These are phyloP conservation scores for Rhamnella rubrinervis DNA, from an alignment of 331 rosid genomes.

Conservation along the genomic window DNA sequence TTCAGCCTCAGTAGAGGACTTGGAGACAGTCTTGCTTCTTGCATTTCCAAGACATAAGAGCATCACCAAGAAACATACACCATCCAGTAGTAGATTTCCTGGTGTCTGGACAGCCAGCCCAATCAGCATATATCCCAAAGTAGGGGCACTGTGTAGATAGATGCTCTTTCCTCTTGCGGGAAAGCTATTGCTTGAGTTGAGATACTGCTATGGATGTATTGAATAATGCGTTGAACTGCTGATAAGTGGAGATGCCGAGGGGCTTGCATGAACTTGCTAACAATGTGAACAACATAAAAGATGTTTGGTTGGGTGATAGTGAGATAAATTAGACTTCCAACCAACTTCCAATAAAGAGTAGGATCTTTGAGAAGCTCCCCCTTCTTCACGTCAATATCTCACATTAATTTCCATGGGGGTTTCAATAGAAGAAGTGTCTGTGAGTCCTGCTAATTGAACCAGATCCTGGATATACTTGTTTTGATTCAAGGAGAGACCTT, in stretches of 20 bases:
- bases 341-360: not conserved
- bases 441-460: not conserved
- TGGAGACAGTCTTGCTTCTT: too few species aligned
- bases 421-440: not conserved
- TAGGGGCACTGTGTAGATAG: too few species aligned
- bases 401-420: not conserved
- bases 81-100: not conserved
- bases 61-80: not conserved
- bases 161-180: too few species aligned
- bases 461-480: not conserved
- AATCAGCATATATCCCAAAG: not conserved
- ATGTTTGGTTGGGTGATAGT: not conserved
- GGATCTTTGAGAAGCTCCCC: too few species aligned
- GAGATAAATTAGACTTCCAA: not conserved
- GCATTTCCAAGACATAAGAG: not conserved
- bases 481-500: too few species aligned
- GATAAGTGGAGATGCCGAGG: not conserved
- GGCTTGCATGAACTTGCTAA: not conserved
- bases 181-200: too few species aligned
- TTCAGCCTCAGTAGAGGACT: not conserved
- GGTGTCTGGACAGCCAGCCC: not conserved
- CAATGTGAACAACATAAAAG: not conserved
- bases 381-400: not conserved
- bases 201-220: not conserved
- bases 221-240: not conserved